These are phyloP conservation scores for Thielaviopsis musarum DNA, from an alignment of 2,329 filamentous ascomycete species.

Conservation along the genomic window DNA sequence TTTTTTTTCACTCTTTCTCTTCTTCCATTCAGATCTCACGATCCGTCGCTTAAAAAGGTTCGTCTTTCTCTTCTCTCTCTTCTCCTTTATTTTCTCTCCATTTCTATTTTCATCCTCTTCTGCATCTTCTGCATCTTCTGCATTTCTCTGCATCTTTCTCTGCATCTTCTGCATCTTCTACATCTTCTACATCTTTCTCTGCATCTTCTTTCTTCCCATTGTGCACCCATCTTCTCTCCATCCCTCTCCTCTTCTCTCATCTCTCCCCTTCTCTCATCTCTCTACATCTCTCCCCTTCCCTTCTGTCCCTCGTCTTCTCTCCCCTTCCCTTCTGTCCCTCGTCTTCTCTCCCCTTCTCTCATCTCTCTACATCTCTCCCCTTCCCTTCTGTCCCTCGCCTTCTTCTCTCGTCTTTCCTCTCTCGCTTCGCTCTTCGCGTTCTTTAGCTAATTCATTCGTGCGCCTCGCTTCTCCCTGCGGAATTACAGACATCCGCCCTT, in stretches of 20 bases:
- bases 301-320: background rate
- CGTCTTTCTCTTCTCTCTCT: background rate
- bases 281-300: no score
- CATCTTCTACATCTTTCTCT: background rate
- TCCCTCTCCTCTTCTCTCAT: background rate
- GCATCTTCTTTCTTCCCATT: background rate
- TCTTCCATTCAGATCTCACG: background rate
- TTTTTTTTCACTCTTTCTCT: background rate
- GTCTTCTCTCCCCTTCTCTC: background rate
- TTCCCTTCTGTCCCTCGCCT: no score
- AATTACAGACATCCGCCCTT: background rate
- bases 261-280: background rate
- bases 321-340: background rate
- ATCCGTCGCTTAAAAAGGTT: background rate
- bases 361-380: no score
- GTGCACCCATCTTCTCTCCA: background rate
- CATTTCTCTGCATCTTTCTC: background rate
- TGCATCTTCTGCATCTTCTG: background rate
- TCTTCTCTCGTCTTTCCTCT: no score
- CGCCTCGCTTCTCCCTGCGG: slow-evolving; percentile 1
- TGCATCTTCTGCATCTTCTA: background rate
- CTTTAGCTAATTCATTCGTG: no score
- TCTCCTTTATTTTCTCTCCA: background rate
- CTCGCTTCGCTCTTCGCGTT: no score
- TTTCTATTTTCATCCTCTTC: background rate